Evolutionary conservation across 768 basidiomycete species (phyloP), one percentile per base, ranked within the genome.

Genomic region (Tylopilus felleus): DNA sequence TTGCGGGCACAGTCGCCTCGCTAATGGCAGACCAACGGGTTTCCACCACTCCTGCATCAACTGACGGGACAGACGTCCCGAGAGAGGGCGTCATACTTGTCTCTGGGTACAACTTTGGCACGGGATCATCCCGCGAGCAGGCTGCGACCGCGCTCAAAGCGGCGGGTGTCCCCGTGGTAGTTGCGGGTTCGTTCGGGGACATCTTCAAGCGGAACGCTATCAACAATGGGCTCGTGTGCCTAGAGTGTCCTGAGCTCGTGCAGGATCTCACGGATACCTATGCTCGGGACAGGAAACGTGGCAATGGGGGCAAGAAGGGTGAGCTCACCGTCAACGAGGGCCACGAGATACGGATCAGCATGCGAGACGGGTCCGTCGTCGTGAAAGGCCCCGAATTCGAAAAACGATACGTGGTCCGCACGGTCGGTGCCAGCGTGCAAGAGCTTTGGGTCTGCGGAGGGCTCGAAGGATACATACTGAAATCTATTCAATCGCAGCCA

Each of bases 151-250:
- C 97, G 2, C 85, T 99, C 58, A 93, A 94, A 68, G 83, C 94
- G 8, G 91, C 96, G 0, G 96, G 97, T 16, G 74, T 99, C 5
- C 93, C 93, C 5, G 76, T 97, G 47, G 93, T 99, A 51, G 80
- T 99, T 53, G 93, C 93, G n/a, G 97, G 95, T 31, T 97, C 94
- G 28, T 99, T 99, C 62, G 96, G 97, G 10, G 97, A 99, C 70
- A 98, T 98, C 65, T 99, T 97, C 81, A 98, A 98, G 77, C 85
- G 97, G 29, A 99, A 99, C 71, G 90, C 93, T 17, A 98, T 98
- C 75, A 99, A 99, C 75, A 98, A 99, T 67, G 96, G 94, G 10
- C 78, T 99, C 7, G 91, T 99, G 47, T 97, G 97, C 66, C 72
- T 98, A 42, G 96, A 98, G 73, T 88, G 84, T 54, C 95, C 96